Conservation (phyloP, 2,329 filamentous ascomycete species). For the Calonectria henricotiae region DNA sequence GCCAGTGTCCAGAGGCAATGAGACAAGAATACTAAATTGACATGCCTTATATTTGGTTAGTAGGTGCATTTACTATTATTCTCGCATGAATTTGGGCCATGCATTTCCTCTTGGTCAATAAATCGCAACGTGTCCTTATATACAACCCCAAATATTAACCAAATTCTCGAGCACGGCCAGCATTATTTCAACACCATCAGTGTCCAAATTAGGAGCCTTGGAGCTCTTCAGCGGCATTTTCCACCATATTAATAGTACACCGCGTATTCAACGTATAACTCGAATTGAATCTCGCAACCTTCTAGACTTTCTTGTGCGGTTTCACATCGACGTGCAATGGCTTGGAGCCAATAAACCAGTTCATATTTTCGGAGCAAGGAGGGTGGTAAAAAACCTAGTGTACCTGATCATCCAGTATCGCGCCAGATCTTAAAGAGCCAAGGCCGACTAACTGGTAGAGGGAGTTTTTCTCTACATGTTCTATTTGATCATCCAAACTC, state of each 20-base stretch:
- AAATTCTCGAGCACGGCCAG: too few relatives aligned
- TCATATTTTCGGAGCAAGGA: neutral
- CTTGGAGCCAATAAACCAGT: neutral
- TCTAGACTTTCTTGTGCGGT: neutral
- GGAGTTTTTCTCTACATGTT: neutral
- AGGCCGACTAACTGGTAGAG: neutral
- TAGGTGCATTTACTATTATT: too few relatives aligned
- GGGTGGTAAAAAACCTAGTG: neutral
- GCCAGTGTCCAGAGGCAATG: too few relatives aligned
- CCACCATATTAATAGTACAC: neutral
- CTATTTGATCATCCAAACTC: neutral
- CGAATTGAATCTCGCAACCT: neutral
- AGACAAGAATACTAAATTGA: too few relatives aligned
- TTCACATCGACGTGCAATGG: neutral
- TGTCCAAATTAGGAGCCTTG: neutral
- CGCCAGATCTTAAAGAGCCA: neutral
- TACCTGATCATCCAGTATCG: neutral
- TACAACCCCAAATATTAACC: too few relatives aligned
- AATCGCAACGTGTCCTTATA: too few relatives aligned
- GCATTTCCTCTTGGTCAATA: too few relatives aligned
- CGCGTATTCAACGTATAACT: neutral
- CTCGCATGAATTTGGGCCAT: too few relatives aligned
- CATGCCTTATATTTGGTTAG: too few relatives aligned
- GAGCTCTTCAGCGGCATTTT: neutral
- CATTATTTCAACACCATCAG: too few relatives aligned